Evolutionary conservation across 2,329 filamentous ascomycete species (phyloP), one percentile per base, ranked within the genome.

Genomic region (Penicillium nordicum): DNA sequence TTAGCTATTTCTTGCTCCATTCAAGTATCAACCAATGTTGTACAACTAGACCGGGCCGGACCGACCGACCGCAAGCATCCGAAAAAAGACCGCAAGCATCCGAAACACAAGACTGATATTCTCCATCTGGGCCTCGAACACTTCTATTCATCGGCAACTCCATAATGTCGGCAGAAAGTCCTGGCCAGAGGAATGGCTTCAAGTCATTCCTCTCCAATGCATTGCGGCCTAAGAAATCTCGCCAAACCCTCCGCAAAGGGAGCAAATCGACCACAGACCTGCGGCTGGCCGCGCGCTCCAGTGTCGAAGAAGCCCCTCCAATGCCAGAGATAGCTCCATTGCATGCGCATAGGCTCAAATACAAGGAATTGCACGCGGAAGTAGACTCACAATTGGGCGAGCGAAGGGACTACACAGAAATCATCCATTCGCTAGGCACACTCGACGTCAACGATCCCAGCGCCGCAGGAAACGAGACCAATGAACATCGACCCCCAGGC

Each of bases 301-400:
- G 63, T 57, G 52, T 66, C 48, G 59, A 68, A 25, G 60, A 65
- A n/a, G 58, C 63, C 23, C 70, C 70, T 21, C 65, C 67, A 14
- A 56, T 72, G 61, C 69, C 69, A 25, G 53, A 66, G 14, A 45
- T 74, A 6, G 67, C 73, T 3, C 72, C 72, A 6, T 63, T 74
- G 36, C 62, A 73, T 38, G 65, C 66, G 18, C 73, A 75, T 55
- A 67, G 70, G 34, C 51, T 64, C 30, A 74, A 73, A 55, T 74
- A 74, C 59, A 61, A 55, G 49, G 59, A 65, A 11, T 34, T 61
- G 1, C 65, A 70, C 45, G 57, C 66, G 5, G 58, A 67, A 25
- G 49, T 72, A 6, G 72, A 75, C 43, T 66, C 67, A 5, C 72
- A 75, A 55, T 58, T 72, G n/a, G 73, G 73, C 16, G 73, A 75